Conservation (phyloP, 2,329 filamentous ascomycete species). For the Penicillium freii region DNA sequence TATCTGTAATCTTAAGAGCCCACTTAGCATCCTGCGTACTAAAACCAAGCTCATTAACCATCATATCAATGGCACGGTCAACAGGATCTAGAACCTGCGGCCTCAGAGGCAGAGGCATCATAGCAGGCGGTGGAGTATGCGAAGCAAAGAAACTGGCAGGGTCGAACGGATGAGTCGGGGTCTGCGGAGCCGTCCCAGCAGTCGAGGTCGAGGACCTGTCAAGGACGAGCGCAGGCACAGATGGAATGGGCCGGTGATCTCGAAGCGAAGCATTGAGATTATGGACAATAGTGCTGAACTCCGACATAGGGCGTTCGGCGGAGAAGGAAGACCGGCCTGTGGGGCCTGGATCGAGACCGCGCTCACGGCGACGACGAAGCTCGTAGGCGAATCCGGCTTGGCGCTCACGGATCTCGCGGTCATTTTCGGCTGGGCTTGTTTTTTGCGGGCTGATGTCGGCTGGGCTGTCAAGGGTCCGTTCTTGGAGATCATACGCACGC, state of each 20-base stretch:
- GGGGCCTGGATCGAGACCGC: slow-evolving; percentile 11
- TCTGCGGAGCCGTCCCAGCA: slow-evolving; percentile 17
- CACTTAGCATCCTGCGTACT: slow-evolving; percentile 54
- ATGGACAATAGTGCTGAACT: slow-evolving; percentile 38
- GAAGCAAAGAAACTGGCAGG: slow-evolving; percentile 12
- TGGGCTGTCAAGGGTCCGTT: slow-evolving; percentile 7
- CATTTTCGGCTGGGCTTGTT: slow-evolving; percentile 12
- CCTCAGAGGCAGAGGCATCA: slow-evolving; percentile 9
- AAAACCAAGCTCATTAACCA: slow-evolving; percentile 61
- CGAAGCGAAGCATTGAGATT: slow-evolving; percentile 30
- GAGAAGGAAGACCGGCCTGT: slow-evolving; percentile 22
- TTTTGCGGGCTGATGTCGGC: slow-evolving; percentile 8
- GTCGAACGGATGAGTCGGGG: slow-evolving; percentile 10
- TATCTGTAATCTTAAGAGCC: slow-evolving; percentile 59
- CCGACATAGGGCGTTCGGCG: slow-evolving; percentile 42
- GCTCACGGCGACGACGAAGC: slow-evolving; percentile 29
- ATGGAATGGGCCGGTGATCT: slow-evolving; percentile 13
- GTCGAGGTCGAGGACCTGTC: slow-evolving; percentile 19
- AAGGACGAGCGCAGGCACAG: slow-evolving; percentile 1
- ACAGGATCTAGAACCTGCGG: slow-evolving; percentile 51
- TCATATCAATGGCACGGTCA: slow-evolving; percentile 55
- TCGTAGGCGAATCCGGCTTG: slow-evolving; percentile 36
- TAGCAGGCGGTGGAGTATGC: slow-evolving; percentile 19
- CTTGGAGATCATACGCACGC: slow-evolving; percentile 55
- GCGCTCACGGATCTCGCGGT: slow-evolving; percentile 26